Conservation (phyloP, 805 yeast species). For the Clavispora vitiphila region DNA sequence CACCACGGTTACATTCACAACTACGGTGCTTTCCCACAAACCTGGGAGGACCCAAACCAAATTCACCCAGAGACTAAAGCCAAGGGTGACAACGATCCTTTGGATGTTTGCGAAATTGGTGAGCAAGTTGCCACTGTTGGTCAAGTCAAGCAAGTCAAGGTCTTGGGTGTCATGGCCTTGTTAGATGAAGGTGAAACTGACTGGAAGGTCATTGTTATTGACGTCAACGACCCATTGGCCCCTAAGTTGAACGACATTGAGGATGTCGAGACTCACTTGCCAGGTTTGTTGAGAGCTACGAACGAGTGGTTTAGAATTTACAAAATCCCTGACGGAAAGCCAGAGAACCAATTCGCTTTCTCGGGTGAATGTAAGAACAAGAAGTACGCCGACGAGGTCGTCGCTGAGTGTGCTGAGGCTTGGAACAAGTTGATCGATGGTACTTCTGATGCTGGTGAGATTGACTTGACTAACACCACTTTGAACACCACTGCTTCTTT, state of each 20-base stretch:
- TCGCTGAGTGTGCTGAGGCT: conserved; percentile 46
- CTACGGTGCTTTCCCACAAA: conserved; percentile 87
- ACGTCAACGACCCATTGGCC: conserved; percentile 62
- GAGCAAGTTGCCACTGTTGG: conserved; percentile 45
- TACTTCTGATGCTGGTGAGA: conserved; percentile 26
- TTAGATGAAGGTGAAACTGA: conserved; percentile 95
- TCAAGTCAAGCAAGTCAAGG: conserved; percentile 47
- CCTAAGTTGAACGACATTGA: conserved; percentile 52
- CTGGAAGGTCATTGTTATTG: conserved; percentile 82
- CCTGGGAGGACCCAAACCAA: conserved; percentile 93
- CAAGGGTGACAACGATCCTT: conserved; percentile 44
- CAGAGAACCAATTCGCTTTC: conserved; percentile 69
- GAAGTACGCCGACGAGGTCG: conserved; percentile 30
- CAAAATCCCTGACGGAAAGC: conserved; percentile 79
- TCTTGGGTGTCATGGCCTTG: conserved; percentile 71
- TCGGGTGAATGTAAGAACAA: conserved; percentile 60
- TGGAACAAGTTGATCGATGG: conserved; percentile 60
- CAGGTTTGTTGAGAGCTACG: conserved; percentile 65
- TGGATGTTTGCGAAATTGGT: conserved; percentile 47
- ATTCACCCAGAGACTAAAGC: conserved; percentile 41
- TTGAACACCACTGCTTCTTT: conserved; percentile 45
- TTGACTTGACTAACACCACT: conserved; percentile 49
- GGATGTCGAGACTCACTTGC: conserved; percentile 65
- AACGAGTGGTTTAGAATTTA: conserved; percentile 79
- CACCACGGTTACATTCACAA: conserved; percentile 81